phyloP scores from a whole-genome alignment of 1,284 basidiomycete genomes.

The Puccinia novopanici region DNA sequence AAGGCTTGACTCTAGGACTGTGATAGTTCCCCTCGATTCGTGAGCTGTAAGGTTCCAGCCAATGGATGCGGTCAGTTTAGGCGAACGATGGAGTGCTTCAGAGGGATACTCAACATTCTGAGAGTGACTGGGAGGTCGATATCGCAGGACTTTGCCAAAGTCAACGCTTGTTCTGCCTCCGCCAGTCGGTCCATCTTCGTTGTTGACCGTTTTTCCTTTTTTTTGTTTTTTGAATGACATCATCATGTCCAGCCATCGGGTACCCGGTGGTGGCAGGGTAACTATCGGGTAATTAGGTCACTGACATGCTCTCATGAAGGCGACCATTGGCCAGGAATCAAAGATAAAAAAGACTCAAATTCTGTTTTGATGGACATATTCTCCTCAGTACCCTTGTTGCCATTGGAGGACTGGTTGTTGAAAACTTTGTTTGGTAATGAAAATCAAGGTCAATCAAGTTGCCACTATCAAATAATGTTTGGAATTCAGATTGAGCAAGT shows the following conservation, averaged over 20 bases:
- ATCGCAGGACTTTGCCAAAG: constrained; percentile 82
- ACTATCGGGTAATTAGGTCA: background rate
- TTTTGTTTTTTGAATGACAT: background rate
- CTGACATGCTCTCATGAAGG: too few relatives aligned
- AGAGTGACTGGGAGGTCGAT: constrained; percentile 82
- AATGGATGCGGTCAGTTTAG: constrained; percentile 19
- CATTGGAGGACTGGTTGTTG: too few relatives aligned
- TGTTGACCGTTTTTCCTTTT: background rate
- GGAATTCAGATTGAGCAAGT: too few relatives aligned
- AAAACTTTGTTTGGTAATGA: too few relatives aligned
- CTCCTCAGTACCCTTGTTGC: too few relatives aligned
- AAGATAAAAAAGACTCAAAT: too few relatives aligned
- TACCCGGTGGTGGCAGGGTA: background rate
- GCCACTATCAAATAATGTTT: too few relatives aligned
- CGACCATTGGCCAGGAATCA: too few relatives aligned
- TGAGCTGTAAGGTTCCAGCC: constrained; percentile 43
- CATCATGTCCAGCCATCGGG: background rate
- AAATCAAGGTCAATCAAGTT: too few relatives aligned
- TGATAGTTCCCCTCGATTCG: constrained; percentile 48
- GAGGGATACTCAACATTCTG: constrained; percentile 69
- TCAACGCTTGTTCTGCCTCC: constrained; percentile 61
- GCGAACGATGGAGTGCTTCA: constrained; percentile 9
- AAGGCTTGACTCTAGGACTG: background rate
- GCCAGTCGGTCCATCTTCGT: constrained; percentile 33
- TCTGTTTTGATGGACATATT: too few relatives aligned